phyloP scores from a whole-genome alignment of 805 yeast species.

The Yamadazyma phyllophila region DNA sequence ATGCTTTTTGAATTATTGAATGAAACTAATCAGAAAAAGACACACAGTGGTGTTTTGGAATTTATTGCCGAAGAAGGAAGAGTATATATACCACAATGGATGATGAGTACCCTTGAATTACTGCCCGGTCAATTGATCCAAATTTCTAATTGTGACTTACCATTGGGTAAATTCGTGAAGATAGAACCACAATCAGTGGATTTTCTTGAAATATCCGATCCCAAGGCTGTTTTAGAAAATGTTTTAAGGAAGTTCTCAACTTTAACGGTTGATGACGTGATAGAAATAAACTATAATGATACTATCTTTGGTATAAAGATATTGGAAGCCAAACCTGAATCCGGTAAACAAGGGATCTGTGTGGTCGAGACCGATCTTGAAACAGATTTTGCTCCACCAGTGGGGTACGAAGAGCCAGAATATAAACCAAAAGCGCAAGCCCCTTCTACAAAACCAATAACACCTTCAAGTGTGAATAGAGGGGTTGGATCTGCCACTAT shows the following conservation, averaged over 20 bases:
- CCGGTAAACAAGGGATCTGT: conserved; percentile 65
- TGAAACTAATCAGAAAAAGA: conserved; percentile 55
- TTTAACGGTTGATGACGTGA: conserved; percentile 76
- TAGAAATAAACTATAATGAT: conserved; percentile 82
- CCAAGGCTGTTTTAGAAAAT: conserved; percentile 93
- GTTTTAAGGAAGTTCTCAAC: conserved; percentile 89
- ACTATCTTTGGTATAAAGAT: conserved; percentile 76
- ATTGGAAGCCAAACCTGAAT: conserved; percentile 81
- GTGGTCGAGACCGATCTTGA: conserved; percentile 96
- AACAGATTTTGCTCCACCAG: conserved; percentile 98
- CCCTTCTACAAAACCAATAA: conserved; percentile 31
- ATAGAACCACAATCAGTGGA: conserved; percentile 94
- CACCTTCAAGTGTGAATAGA: conserved; percentile 32
- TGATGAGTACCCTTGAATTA: conserved; percentile 73
- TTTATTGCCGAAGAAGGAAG: conserved; percentile 98
- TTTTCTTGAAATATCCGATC: conserved; percentile 90
- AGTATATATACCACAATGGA: conserved; percentile 94
- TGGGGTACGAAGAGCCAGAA: conserved; percentile 95
- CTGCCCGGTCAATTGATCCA: conserved; percentile 81
- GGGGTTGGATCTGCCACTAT: conserved; percentile 61
- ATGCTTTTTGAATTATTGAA: conserved; percentile 84
- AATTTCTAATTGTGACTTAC: conserved; percentile 73
- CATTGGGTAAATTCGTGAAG: conserved; percentile 84
- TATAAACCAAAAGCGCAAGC: conserved; percentile 42
- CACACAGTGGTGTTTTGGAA: conserved; percentile 94